A percentile compares a stretch with the other conserved stretches of the same genome.
phyloP scores from a whole-genome alignment of 352 stramenopile genomes.

The Peronospora belbahrii region DNA sequence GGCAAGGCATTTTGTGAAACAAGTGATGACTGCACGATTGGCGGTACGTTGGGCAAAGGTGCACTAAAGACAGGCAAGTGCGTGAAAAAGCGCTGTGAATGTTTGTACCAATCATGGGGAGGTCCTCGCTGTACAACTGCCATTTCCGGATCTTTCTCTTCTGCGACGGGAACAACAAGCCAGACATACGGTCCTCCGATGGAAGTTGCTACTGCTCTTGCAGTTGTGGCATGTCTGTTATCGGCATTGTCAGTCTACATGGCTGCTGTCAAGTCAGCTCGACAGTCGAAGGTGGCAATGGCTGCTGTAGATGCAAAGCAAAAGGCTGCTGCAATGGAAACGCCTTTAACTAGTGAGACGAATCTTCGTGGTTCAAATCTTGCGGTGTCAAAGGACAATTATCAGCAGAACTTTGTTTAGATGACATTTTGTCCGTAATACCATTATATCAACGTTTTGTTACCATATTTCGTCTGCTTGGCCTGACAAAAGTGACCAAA shows the following conservation, averaged over 20 bases:
- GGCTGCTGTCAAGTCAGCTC: constrained; percentile 1
- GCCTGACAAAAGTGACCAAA: too few species aligned
- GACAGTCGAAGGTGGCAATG: constrained; percentile 14
- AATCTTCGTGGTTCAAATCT: constrained; percentile 4
- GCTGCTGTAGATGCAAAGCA: constrained; percentile 8
- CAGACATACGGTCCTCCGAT: constrained; percentile 17
- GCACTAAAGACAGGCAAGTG: constrained; percentile 41
- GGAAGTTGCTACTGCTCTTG: constrained; percentile 21
- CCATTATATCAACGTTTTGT: too few species aligned
- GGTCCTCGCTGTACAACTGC: constrained; percentile 47
- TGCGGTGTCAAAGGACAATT: constrained; percentile 18
- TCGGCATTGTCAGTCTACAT: constrained; percentile 7
- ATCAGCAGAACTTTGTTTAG: constrained; percentile 51
- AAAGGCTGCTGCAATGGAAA: constrained; percentile 1
- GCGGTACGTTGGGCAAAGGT: constrained; percentile 7
- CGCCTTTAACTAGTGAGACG: constrained; percentile 3
- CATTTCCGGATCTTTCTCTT: too few species aligned
- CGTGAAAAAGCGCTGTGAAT: constrained; percentile 45
- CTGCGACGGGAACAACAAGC: constrained; percentile 12
- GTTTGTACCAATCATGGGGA: constrained; percentile 37
- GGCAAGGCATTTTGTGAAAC: constrained; percentile 42
- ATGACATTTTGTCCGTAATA: too few species aligned
- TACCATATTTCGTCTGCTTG: too few species aligned
- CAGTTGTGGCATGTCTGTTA: constrained; percentile 7
- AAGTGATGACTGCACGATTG: constrained; percentile 56